A percentile compares a stretch with the other conserved stretches of the same genome.
Evolutionary conservation across 768 basidiomycete genomes (phyloP).

Genomic region (Pleurotus cornucopiae): DNA sequence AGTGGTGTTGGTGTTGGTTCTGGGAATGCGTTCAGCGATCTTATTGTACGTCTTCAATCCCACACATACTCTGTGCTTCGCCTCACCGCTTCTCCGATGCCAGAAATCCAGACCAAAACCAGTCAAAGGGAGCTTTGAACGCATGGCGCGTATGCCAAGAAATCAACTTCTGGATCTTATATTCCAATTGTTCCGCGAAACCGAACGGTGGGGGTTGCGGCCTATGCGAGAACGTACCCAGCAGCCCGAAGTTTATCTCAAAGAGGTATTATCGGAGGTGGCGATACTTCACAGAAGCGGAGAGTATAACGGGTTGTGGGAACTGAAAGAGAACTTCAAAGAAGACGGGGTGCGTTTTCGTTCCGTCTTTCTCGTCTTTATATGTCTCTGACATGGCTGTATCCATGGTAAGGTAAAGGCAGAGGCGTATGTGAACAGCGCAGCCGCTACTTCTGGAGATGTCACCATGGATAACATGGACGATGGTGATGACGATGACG

Average conservation of each 20-base stretch:
- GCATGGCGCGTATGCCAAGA: constrained; percentile 87
- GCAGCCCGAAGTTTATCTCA: constrained; percentile 84
- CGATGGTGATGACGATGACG: constrained; percentile 41
- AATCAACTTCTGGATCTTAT: constrained; percentile 85
- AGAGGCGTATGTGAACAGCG: constrained; percentile 43
- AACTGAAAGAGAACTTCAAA: constrained; percentile 71
- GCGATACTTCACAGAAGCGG: constrained; percentile 76
- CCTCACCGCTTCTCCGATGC: constrained; percentile 9
- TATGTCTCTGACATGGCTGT: not conserved
- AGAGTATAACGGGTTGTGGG: constrained; percentile 78
- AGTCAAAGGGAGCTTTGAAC: constrained; percentile 72
- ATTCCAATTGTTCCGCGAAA: constrained; percentile 73
- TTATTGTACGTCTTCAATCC: constrained; percentile 48
- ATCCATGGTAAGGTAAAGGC: constrained; percentile 23
- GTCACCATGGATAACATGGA: constrained; percentile 51
- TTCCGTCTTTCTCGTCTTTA: not conserved
- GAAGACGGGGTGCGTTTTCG: constrained; percentile 43
- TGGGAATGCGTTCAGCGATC: constrained; percentile 54
- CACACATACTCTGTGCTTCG: constrained; percentile 6
- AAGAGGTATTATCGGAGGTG: constrained; percentile 75
- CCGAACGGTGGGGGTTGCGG: constrained; percentile 79
- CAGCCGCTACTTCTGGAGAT: constrained; percentile 24
- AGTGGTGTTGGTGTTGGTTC: constrained; percentile 65
- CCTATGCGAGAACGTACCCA: constrained; percentile 73
- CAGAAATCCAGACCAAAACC: constrained; percentile 68